A percentile compares a stretch with the other conserved stretches of the same genome.
Evolutionary conservation across 2,329 filamentous ascomycete genomes (phyloP).

Genomic region (Aspergillus sp.): DNA sequence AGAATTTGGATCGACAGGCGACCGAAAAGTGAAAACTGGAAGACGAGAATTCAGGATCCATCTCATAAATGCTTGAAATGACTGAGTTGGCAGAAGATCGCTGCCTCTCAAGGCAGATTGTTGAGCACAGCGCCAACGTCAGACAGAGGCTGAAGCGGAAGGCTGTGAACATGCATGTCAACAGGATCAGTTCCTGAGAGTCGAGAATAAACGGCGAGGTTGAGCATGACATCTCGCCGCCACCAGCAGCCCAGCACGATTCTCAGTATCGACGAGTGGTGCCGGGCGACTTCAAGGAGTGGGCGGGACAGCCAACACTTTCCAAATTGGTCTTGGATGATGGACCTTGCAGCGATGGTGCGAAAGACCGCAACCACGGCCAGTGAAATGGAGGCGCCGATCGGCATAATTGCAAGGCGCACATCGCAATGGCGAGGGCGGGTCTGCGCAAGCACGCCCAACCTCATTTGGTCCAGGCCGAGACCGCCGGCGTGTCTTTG

Average conservation of each 20-base stretch:
- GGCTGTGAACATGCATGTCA: too few species aligned
- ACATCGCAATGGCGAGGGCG: slow-evolving; percentile 17
- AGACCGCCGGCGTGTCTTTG: slow-evolving; percentile 24
- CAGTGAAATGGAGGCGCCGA: slow-evolving; percentile 10
- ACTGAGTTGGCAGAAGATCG: slow-evolving; percentile 1
- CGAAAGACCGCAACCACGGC: slow-evolving; percentile 3
- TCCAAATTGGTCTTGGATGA: not conserved
- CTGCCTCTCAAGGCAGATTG: not conserved
- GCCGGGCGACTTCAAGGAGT: not conserved
- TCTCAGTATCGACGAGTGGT: not conserved
- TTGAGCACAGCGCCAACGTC: not conserved
- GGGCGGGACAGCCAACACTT: too few species aligned
- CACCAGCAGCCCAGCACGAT: too few species aligned
- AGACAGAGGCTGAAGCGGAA: not conserved
- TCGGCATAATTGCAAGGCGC: slow-evolving; percentile 15
- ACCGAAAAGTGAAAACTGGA: not conserved
- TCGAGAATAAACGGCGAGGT: not conserved
- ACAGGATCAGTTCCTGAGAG: not conserved
- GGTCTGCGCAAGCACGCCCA: not conserved
- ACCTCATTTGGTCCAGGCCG: slow-evolving; percentile 19
- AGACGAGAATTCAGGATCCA: not conserved
- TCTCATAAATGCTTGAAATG: not conserved
- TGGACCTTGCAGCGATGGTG: slow-evolving; percentile 7
- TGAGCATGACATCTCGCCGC: too few species aligned
- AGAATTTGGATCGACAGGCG: slow-evolving; percentile 8